Evolutionary conservation across 768 basidiomycete species (phyloP), one percentile per base, ranked within the genome.

Genomic region (Suillus lakei): DNA sequence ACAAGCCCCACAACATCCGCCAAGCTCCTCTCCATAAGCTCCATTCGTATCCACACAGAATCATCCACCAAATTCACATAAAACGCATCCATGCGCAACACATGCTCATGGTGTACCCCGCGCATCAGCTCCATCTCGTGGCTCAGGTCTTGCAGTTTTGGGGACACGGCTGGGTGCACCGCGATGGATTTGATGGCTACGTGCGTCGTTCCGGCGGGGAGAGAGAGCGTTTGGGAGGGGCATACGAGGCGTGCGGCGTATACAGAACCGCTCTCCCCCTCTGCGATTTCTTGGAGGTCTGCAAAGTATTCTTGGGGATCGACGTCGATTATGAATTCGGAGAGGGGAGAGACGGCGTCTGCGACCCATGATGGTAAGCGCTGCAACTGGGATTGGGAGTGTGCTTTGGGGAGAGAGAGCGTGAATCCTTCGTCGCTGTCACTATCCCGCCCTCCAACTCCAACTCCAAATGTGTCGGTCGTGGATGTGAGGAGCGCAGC

Each of bases 11-110:
- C 82, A 54, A 95, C 84, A 74, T 95, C 93, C 70, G 93, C 93
- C 69, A 95, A 79, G 73, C 92, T 93, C 67, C 92, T 83, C 70
- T 93, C 92, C 93, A 95, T 93, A 38, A 95, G 85, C 74, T 94
- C 92, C 93, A 95, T 95, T 67, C 89, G 81, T 58, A 95, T 89
- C 93, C 93, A 95, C 43, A 95, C 76, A 64, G 88, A 84, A 61
- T 81, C 80, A 51, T 76, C 79, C 41, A 81, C 79, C 8, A 89
- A 73, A 69, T 90, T 86, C 34, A 92, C 88, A 74, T 92, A 92
- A 28, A 92, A 76, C 51, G 83, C 86, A 71, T 92, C 91, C 80
- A 91, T 84, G 4, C 82, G 76, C 23, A 95, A 78, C 8, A 94
- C 71, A 75, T 92, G 85, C 65, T 84, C 82, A 68, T 92, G 87